phyloP scores from a whole-genome alignment of 768 basidiomycete species.

The Suillus cothurnatus region DNA sequence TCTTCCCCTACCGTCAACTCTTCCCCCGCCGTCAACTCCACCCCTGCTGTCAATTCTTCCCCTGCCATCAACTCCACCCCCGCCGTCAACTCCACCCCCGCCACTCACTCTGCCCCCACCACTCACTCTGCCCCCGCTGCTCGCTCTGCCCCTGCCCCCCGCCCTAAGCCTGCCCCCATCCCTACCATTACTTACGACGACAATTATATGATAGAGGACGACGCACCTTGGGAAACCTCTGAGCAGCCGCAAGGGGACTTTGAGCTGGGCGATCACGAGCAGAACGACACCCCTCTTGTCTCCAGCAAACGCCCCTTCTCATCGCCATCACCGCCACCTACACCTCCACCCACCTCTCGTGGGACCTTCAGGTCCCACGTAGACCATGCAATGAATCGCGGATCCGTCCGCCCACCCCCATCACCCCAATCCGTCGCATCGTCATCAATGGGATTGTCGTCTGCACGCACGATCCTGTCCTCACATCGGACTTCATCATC shows the following conservation, averaged over 20 bases:
- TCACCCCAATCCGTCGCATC: neutral
- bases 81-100: neutral
- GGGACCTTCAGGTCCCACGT: neutral
- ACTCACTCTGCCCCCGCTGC: neutral
- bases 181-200: no score
- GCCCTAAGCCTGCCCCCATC: no score
- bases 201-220: neutral
- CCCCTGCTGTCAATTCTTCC: neutral
- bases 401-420: neutral
- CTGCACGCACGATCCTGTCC: neutral
- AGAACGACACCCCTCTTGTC: neutral
- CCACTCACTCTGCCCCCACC: neutral
- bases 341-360: neutral
- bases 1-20: no score
- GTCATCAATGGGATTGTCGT: neutral
- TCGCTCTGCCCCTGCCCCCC: no score
- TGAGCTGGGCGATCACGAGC: neutral
- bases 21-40: slow-evolving; percentile 19
- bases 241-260: neutral
- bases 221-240: no score
- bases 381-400: accelerated
- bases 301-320: neutral
- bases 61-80: neutral
- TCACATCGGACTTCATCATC: neutral
- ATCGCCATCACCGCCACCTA: neutral